phyloP scores from a whole-genome alignment of 2,329 filamentous ascomycete genomes.

The Colletotrichum sp. region DNA sequence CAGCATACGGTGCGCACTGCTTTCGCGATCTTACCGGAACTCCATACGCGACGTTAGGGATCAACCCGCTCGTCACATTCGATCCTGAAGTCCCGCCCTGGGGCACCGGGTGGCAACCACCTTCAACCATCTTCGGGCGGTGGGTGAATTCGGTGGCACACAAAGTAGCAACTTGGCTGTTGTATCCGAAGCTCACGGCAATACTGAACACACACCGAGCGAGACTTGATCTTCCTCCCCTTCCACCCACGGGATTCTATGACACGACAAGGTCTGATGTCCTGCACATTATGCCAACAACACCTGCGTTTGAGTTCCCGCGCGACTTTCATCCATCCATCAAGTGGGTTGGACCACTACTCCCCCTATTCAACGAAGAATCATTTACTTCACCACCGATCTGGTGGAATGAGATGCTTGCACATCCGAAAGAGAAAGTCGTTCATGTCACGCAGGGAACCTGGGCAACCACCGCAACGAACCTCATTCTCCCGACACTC shows the following conservation, averaged over 20 bases:
- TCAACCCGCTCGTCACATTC: conserved; percentile 9
- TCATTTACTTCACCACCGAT: neutral
- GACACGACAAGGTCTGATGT: neutral
- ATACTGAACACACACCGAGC: neutral
- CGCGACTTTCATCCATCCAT: conserved; percentile 14
- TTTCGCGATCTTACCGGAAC: neutral
- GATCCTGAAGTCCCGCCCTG: conserved; percentile 4
- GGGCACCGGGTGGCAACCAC: neutral
- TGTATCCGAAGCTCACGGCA: conserved; percentile 4
- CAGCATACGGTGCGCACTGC: neutral
- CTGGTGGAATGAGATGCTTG: conserved; percentile 27
- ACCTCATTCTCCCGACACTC: conserved; percentile 21
- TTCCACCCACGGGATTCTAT: neutral
- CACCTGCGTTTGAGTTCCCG: conserved; percentile 24
- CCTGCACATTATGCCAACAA: conserved; percentile 4
- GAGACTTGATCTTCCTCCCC: neutral
- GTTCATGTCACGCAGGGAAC: conserved; percentile 26
- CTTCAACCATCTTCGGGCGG: neutral
- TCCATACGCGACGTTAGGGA: conserved; percentile 1
- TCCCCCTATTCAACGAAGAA: neutral
- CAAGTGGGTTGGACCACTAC: conserved; percentile 15
- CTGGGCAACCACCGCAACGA: conserved; percentile 8
- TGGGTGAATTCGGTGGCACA: neutral
- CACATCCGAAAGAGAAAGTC: conserved; percentile 21
- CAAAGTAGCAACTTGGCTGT: neutral